These are phyloP conservation scores for Fusarium hainanense DNA, from an alignment of 2,329 filamentous ascomycete species.

Conservation along the genomic window DNA sequence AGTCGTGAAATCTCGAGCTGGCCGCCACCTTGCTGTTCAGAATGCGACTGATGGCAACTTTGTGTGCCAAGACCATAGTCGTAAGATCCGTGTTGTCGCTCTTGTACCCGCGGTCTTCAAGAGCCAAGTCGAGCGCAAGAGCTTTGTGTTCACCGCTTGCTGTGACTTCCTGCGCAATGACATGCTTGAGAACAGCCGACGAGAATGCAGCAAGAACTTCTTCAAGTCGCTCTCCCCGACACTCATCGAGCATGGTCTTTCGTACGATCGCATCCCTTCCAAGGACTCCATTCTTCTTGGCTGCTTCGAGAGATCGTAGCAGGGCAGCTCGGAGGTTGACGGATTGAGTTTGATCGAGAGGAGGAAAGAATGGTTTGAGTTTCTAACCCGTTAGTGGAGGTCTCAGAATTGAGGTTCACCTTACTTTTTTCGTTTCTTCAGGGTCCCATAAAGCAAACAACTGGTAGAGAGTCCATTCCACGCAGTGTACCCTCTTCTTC, in stretches of 20 bases:
- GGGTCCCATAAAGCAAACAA: constrained; percentile 88
- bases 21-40: constrained; percentile 70
- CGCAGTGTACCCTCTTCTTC: constrained; percentile 82
- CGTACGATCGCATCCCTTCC: constrained; percentile 83
- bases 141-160: constrained; percentile 57
- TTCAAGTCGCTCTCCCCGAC: constrained; percentile 89
- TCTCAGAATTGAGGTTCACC: constrained; percentile 16
- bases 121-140: constrained; percentile 65
- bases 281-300: constrained; percentile 88
- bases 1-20: constrained; percentile 68
- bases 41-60: constrained; percentile 69
- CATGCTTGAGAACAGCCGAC: constrained; percentile 80
- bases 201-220: constrained; percentile 89
- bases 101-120: constrained; percentile 68
- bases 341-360: constrained; percentile 89
- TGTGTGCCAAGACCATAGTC: constrained; percentile 79
- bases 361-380: constrained; percentile 89
- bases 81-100: constrained; percentile 67
- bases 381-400: constrained; percentile 66
- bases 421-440: constrained; percentile 77
- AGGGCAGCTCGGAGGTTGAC: constrained; percentile 88
- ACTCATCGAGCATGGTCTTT: constrained; percentile 97
- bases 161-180: constrained; percentile 59
- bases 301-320: constrained; percentile 81
- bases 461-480: constrained; percentile 92